Base-by-base conservation (phyloP, 2,329 filamentous ascomycete species). In the Periconia digitata region DNA sequence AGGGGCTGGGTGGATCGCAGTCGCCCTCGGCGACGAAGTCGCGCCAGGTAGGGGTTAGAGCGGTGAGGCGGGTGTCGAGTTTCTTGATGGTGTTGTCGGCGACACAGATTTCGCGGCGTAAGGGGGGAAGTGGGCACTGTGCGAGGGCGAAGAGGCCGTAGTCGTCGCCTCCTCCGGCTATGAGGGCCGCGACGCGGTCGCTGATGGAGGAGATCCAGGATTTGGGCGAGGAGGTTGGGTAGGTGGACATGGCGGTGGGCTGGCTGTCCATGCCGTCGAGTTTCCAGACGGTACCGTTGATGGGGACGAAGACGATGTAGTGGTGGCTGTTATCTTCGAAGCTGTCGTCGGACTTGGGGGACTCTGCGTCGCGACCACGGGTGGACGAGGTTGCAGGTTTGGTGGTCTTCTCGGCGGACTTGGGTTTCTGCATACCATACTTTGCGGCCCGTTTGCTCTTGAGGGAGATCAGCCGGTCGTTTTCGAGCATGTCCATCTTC, bases 291-390 rank as follows among this genome's bases (percentile, higher is more conserved):
- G 83, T 76, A 2, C 83, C 85, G n/a, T 81, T 78, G 13, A 85
- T 81, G 2, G 90, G 89, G 23, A 96, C 85, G 64, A 92, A 96
- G 6, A 91, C 92, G 54, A 95, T 87, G 69, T 94, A 97, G 66
- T 97, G 92, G 64, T 87, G 94, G 0, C 83, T 85, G 12, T 81
- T 79, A n/a, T 89, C 82, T 0, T 78, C 72, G 6, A 80, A 74
- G 40, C 76, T 76, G 27, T 71, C 72, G 27, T 74, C 72, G 34
- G 58, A 61, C 1, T 45, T 48, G 24, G 36, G 43, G 3, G 61
- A 60, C n/a, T 65, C 62, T 3, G 21, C 18, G 6, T 53, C 43
- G 13, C 60, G 61, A 12, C 51, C 42, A 40, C 54, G 51, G 34
- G 76, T 74, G 7, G 29, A 40, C 2, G 22, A 47, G 47, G 58